Base-by-base conservation (phyloP, 306 rosid species). In the Cucumis cinereus region DNA sequence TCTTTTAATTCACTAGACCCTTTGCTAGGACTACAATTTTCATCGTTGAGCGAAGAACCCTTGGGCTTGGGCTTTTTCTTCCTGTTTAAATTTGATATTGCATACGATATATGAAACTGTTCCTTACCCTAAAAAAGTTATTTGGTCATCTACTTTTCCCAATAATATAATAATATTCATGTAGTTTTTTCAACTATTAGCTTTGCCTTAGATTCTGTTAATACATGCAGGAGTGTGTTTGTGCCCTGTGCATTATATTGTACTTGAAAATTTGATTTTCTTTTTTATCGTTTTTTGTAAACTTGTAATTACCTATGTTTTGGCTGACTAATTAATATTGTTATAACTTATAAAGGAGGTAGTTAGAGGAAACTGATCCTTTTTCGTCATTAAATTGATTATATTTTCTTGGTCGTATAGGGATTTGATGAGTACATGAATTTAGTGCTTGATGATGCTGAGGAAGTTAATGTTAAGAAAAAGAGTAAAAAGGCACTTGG, bases 371-470 rank as follows among this genome's bases (percentile, higher is more conserved):
- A 16, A 24, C 60, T 50, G 59, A 4, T 49, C 19, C 59, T 50
- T 71, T 49, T 28, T 10, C 9, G 16, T 24, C 54, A 45, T 47
- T 1, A 38, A 63, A 49, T 13, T 45, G 10, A 1, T 17, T 5
- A 10, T 41, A 40, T 66, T n/a, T 72, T 64, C 41, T 75, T 35
- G 45, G 47, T 19, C 30, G 17, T 57, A 74, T 79, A 90, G 98
- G 98, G 89, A 56, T 89, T 89, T 85, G 90, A 87, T 57, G 93
- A 89, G 76, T 89, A 87, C 88, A 89, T 87, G 91, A 87, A 89
- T 81, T 81, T 89, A 78, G 91, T 89, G 28, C 70, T 87, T 66
- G 91, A 87, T 54, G 91, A 89, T 60, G 93, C 89, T 19, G 89
- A 90, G 84, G 96, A 90, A 81, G 97, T 90, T 35, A 87, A 88